A percentile compares a stretch with the other conserved stretches of the same genome.
These are phyloP conservation scores for Raphanus hybrid DNA, from an alignment of 441 rosid genomes.

Conservation along the genomic window DNA sequence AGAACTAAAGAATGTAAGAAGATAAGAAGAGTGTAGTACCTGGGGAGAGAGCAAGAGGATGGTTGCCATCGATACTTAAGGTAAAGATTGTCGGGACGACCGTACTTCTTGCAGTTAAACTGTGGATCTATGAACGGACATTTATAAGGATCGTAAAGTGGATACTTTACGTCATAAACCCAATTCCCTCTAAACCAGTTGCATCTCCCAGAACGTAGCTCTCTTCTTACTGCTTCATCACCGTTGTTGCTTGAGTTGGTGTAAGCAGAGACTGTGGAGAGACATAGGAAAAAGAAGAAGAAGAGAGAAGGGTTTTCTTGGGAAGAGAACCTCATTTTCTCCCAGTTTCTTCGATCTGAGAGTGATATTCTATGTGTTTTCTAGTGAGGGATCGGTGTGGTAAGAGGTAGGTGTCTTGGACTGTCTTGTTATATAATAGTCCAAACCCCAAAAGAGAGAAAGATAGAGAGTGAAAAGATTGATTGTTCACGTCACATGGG, in stretches of 20 bases:
- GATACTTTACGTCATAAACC: constrained; percentile 78
- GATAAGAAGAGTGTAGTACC: constrained; percentile 49
- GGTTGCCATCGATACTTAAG: constrained; percentile 93
- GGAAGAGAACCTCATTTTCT: constrained; percentile 50
- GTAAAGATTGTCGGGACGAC: constrained; percentile 72
- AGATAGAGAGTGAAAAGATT: constrained; percentile 25
- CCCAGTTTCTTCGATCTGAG: constrained; percentile 35
- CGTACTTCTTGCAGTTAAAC: constrained; percentile 80
- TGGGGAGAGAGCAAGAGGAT: constrained; percentile 67
- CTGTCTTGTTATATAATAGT: constrained; percentile 32
- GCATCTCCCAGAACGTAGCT: constrained; percentile 50
- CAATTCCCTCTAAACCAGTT: constrained; percentile 79
- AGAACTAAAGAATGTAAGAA: constrained; percentile 23
- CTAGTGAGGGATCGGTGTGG: constrained; percentile 31
- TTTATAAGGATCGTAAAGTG: constrained; percentile 64
- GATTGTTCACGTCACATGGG: constrained; percentile 46
- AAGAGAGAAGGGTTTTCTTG: constrained; percentile 33
- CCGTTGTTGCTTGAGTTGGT: constrained; percentile 22
- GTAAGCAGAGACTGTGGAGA: constrained; percentile 36
- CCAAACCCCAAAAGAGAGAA: constrained; percentile 6
- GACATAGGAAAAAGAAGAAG: constrained; percentile 27
- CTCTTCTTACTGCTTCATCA: constrained; percentile 29
- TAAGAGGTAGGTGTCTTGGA: constrained; percentile 35
- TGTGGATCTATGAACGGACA: constrained; percentile 86
- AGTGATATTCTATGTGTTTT: constrained; percentile 24